A percentile compares a stretch with the other conserved stretches of the same genome.
Conservation (phyloP, 768 basidiomycete species). For the Naematelia aurantialba region DNA sequence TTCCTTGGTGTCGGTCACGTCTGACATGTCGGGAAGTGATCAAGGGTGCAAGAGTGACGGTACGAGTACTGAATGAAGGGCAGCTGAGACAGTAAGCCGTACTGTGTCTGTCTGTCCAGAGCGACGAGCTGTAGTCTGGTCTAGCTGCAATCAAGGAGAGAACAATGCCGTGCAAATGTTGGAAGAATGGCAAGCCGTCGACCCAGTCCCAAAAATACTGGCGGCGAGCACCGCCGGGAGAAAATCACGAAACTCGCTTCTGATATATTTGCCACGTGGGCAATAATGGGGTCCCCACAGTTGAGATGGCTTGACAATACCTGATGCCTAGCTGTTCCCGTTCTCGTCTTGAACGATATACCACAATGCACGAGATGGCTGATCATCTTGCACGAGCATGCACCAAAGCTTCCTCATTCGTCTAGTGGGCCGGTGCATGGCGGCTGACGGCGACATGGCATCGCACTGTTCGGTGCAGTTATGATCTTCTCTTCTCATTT, state of each 20-base stretch:
- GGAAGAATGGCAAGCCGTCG: too few species aligned
- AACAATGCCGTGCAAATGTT: too few species aligned
- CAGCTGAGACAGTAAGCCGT: background rate
- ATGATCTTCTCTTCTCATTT: background rate
- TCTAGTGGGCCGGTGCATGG: background rate
- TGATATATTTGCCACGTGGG: too few species aligned
- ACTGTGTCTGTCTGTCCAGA: too few species aligned
- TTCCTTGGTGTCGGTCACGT: slow-evolving; percentile 8
- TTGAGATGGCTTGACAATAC: background rate
- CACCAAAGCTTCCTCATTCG: background rate
- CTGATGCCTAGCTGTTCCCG: too few species aligned
- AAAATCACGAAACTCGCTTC: background rate
- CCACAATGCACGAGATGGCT: background rate
- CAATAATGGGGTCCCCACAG: background rate
- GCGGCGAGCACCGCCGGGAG: background rate
- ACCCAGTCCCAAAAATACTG: background rate
- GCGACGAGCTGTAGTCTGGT: too few species aligned
- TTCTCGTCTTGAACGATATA: background rate
- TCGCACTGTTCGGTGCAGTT: background rate
- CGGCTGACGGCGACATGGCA: background rate
- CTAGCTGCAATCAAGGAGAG: too few species aligned
- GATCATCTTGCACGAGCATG: background rate
- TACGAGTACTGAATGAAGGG: background rate
- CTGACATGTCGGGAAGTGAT: slow-evolving; percentile 1
- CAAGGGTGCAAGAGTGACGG: background rate